Conservation (phyloP, 352 stramenopile species). For the Proteromonas lacertae region DNA sequence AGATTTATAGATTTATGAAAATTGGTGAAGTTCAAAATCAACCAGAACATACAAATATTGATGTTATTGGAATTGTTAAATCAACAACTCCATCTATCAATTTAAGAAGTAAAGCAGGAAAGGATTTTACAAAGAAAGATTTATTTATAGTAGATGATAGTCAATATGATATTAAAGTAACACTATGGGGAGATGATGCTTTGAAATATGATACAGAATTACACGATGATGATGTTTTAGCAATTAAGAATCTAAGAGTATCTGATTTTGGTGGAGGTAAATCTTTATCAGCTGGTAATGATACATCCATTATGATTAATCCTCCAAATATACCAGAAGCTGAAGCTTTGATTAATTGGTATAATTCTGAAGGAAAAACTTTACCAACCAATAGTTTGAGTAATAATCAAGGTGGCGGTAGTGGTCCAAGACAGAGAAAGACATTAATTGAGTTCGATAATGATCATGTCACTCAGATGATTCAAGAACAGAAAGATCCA, state of each 20-base stretch:
- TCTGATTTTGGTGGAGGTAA: conserved; percentile 48
- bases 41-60: conserved; percentile 39
- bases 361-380: not conserved
- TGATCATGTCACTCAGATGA: too few species aligned
- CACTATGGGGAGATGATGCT: conserved; percentile 64
- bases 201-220: conserved; percentile 25
- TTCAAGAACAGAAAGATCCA: too few species aligned
- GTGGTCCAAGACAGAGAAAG: too few species aligned
- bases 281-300: not conserved
- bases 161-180: conserved; percentile 61
- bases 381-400: too few species aligned
- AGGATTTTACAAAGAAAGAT: conserved; percentile 79
- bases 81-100: conserved; percentile 41
- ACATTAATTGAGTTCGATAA: too few species aligned
- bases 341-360: not conserved
- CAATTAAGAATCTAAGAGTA: conserved; percentile 68
- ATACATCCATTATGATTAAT: not conserved
- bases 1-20: conserved; percentile 12
- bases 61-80: conserved; percentile 79
- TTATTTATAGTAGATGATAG: conserved; percentile 76
- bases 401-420: too few species aligned
- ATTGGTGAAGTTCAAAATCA: conserved; percentile 56
- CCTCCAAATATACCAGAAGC: not conserved
- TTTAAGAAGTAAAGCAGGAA: conserved; percentile 37
- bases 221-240: conserved; percentile 51